Conservation (phyloP, 495 filamentous ascomycete genomes). For the Hypoxylon subgilvum region DNA sequence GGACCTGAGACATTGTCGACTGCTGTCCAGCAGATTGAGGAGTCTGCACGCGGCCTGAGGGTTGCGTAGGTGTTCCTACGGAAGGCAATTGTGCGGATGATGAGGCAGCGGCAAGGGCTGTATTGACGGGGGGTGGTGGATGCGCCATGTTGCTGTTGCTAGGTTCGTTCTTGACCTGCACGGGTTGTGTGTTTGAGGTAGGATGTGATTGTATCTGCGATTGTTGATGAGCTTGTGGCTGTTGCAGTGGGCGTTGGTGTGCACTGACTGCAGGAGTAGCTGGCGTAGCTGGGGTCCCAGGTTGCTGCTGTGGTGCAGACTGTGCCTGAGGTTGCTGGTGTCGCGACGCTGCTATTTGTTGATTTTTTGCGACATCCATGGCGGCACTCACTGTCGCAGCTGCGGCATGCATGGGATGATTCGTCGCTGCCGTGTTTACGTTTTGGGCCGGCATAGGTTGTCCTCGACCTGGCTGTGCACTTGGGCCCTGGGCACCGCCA, state of each 20-base stretch:
- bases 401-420: constrained; percentile 37
- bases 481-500: constrained; percentile 32
- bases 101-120: constrained; percentile 52
- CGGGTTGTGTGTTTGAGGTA: not conserved
- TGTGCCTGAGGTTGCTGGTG: constrained; percentile 27
- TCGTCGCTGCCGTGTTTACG: constrained; percentile 17
- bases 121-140: constrained; percentile 55
- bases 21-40: constrained; percentile 54
- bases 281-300: constrained; percentile 32
- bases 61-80: constrained; percentile 52
- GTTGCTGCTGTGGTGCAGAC: constrained; percentile 24
- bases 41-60: constrained; percentile 52
- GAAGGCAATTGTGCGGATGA: constrained; percentile 46
- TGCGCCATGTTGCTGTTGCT: constrained; percentile 42
- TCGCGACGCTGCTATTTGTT: constrained; percentile 44
- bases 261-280: constrained; percentile 50
- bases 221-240: constrained; percentile 20
- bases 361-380: constrained; percentile 60
- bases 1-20: constrained; percentile 45
- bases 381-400: constrained; percentile 52
- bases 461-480: constrained; percentile 27
- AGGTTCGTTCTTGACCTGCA: constrained; percentile 47
- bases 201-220: not conserved
- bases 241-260: constrained; percentile 48
- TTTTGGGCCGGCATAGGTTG: constrained; percentile 36